Evolutionary conservation across 176 grass and related monocot genomes (phyloP).

Genomic region (Ampelocalamus luodianensis): DNA sequence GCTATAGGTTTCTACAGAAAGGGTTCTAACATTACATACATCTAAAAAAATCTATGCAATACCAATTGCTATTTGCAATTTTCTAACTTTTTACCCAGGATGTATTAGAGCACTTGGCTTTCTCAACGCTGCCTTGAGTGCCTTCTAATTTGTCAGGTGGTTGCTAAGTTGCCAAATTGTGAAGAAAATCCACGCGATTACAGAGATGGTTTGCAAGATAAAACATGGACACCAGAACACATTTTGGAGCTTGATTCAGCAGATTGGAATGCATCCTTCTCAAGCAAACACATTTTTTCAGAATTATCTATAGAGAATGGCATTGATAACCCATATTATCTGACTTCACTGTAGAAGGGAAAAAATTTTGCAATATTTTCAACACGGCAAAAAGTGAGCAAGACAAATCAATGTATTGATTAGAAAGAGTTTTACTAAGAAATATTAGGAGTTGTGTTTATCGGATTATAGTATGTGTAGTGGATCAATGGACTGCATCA

Average conservation of each 20-base stretch:
- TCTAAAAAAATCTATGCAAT: not conserved
- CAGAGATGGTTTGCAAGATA: not conserved
- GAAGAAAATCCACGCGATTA: not conserved
- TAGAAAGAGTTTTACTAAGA: not conserved
- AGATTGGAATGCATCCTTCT: not conserved
- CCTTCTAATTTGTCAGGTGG: not conserved
- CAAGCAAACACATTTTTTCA: not conserved
- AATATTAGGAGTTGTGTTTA: not conserved
- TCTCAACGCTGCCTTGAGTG: too few species aligned
- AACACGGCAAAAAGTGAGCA: not conserved
- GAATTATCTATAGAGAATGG: not conserved
- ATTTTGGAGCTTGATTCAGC: not conserved
- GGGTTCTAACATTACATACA: not conserved
- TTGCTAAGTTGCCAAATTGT: not conserved
- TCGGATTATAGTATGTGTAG: not conserved
- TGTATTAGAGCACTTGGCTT: not conserved
- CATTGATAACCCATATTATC: not conserved
- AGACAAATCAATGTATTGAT: not conserved
- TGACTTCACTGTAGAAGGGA: not conserved
- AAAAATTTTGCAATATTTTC: not conserved
- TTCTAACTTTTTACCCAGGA: not conserved
- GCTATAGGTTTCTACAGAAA: not conserved
- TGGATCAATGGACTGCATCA: too few species aligned
- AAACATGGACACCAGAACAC: not conserved
- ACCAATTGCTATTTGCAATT: not conserved